These are phyloP conservation scores for Cadophora sp. DNA, from an alignment of 2,329 filamentous ascomycete genomes.

Conservation along the genomic window DNA sequence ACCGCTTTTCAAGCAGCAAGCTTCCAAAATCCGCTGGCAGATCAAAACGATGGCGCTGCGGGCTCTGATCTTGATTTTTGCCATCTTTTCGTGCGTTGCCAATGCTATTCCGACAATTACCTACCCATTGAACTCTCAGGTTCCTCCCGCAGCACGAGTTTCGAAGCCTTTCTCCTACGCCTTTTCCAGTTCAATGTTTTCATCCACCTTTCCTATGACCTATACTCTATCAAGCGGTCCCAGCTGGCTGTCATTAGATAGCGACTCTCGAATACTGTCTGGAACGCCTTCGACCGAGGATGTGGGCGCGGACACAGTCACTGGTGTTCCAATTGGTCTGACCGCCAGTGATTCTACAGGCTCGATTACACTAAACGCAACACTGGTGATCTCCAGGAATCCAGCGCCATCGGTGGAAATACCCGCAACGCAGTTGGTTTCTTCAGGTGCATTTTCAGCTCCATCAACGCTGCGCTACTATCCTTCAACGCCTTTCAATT, in stretches of 20 bases:
- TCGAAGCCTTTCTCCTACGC: constrained; percentile 71
- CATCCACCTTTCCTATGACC: constrained; percentile 61
- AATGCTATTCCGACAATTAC: constrained; percentile 49
- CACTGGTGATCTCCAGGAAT: constrained; percentile 71
- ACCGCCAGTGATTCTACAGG: constrained; percentile 72
- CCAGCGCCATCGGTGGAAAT: constrained; percentile 59
- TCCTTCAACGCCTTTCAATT: constrained; percentile 59
- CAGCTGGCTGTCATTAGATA: constrained; percentile 77
- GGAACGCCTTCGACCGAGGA: constrained; percentile 70
- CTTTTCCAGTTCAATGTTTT: constrained; percentile 78
- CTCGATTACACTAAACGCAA: constrained; percentile 68
- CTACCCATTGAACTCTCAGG: constrained; percentile 85
- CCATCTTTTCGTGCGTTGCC: constrained; percentile 32
- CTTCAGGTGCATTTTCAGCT: constrained; percentile 64
- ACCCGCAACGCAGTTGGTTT: constrained; percentile 62
- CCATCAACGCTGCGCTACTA: constrained; percentile 64
- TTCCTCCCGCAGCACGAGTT: constrained; percentile 78
- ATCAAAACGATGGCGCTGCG: constrained; percentile 34
- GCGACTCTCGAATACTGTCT: constrained; percentile 66
- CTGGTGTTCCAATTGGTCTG: constrained; percentile 59
- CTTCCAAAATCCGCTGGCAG: neutral
- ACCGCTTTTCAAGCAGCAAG: neutral
- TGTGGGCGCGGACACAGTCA: constrained; percentile 60
- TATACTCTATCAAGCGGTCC: constrained; percentile 74
- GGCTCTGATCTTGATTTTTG: constrained; percentile 24